Conservation (phyloP, 23 red algal species). For the Chondrus crispus region DNA sequence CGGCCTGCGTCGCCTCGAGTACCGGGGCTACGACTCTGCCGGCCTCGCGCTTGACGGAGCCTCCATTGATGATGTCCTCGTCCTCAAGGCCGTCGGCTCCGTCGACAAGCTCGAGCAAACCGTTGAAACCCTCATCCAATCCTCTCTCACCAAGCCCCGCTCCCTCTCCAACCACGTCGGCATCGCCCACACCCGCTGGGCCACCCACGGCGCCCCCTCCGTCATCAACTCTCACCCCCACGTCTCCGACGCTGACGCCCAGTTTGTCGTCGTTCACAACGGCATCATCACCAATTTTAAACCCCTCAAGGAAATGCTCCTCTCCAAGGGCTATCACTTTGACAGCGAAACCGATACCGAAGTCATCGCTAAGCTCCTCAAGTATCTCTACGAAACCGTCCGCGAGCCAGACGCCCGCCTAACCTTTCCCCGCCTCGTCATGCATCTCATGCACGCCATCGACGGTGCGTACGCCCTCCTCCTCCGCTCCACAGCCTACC, state of each 20-base stretch:
- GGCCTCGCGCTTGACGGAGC: conserved; percentile 81
- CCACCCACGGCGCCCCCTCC: conserved; percentile 87
- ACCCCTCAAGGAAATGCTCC: conserved; percentile 76
- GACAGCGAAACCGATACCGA: conserved; percentile 95
- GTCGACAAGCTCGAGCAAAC: conserved; percentile 58
- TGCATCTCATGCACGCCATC: conserved; percentile 90
- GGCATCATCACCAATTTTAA: conserved; percentile 97
- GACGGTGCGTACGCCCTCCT: conserved; percentile 94
- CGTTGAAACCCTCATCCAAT: conserved; percentile 29
- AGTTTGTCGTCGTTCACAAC: conserved; percentile 99
- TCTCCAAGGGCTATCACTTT: conserved; percentile 57
- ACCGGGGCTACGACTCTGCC: conserved; percentile 96
- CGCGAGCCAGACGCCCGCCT: conserved; percentile 45
- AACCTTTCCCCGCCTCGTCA: conserved; percentile 86
- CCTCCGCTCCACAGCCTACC: conserved; percentile 72
- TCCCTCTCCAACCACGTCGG: conserved; percentile 71
- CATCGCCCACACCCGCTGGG: conserved; percentile 97
- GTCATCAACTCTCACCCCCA: conserved; percentile 90
- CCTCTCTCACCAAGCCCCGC: neutral
- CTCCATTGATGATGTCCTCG: conserved; percentile 27
- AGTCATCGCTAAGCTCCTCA: conserved; percentile 84
- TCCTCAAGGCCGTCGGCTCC: conserved; percentile 79
- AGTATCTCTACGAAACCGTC: conserved; percentile 83
- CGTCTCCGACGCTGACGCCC: conserved; percentile 48
- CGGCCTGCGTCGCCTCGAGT: conserved; percentile 92